phyloP scores from a whole-genome alignment of 805 yeast species.

The Sugiyamaella qingdaonensis region DNA sequence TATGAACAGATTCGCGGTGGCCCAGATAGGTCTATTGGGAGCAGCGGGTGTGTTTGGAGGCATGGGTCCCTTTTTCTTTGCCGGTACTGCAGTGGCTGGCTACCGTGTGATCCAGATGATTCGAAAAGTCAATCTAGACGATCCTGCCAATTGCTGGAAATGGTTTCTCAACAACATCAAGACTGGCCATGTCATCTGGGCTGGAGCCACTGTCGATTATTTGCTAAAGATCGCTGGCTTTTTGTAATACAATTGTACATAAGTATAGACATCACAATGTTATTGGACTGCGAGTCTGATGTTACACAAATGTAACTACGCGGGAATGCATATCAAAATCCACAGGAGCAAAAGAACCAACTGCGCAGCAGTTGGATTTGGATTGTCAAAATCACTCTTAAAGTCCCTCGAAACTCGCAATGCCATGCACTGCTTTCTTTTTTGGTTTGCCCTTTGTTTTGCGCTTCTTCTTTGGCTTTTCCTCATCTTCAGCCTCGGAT shows the following conservation, averaged over 20 bases:
- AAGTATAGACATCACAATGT: not conserved
- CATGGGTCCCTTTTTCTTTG: conserved; percentile 80
- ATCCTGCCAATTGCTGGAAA: conserved; percentile 78
- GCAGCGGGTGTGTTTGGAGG: conserved; percentile 71
- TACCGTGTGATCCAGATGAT: conserved; percentile 68
- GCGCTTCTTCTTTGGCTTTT: conserved; percentile 10
- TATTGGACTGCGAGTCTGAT: no score
- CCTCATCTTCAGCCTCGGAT: conserved; percentile 18
- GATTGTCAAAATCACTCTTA: not conserved
- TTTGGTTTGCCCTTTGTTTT: conserved; percentile 12
- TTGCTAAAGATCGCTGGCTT: conserved; percentile 26
- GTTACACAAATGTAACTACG: no score
- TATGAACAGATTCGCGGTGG: conserved; percentile 55
- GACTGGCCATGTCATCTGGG: conserved; percentile 44
- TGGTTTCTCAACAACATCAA: conserved; percentile 71
- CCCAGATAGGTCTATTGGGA: conserved; percentile 62
- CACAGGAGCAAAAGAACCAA: not conserved
- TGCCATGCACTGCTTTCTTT: conserved; percentile 5
- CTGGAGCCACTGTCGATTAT: conserved; percentile 38
- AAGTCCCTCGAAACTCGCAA: conserved; percentile 1
- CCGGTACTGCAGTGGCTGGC: conserved; percentile 62
- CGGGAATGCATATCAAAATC: not conserved
- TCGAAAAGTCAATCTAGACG: conserved; percentile 67
- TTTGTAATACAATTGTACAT: conserved; percentile 4
- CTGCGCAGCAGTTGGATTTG: not conserved